Percentiles rank a stretch among this genome's conserved stretches.
These are phyloP conservation scores for Davidsoniella neocaledoniae DNA, from an alignment of 2,329 filamentous ascomycete species.

Conservation along the genomic window DNA sequence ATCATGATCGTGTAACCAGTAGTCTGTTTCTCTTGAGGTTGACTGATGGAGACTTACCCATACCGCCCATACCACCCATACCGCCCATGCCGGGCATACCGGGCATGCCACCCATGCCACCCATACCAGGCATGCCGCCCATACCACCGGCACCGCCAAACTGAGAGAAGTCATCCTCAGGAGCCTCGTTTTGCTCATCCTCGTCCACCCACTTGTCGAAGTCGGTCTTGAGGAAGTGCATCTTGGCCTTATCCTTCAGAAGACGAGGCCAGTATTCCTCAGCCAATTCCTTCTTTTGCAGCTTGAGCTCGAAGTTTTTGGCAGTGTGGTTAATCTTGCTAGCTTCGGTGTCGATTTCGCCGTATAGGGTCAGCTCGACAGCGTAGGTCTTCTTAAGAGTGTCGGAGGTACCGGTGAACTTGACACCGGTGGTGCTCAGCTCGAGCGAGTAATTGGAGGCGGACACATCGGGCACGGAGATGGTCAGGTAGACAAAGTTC, in stretches of 20 bases:
- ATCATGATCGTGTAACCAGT: not conserved
- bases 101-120: constrained; percentile 29
- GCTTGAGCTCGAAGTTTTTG: constrained; percentile 75
- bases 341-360: constrained; percentile 71
- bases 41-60: constrained; percentile 19
- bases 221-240: constrained; percentile 95
- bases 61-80: constrained; percentile 29
- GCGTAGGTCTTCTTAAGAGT: constrained; percentile 78
- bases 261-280: constrained; percentile 92
- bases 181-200: constrained; percentile 88
- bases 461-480: constrained; percentile 73
- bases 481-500: constrained; percentile 91
- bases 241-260: constrained; percentile 75
- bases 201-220: constrained; percentile 99
- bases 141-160: constrained; percentile 47
- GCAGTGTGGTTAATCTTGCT: constrained; percentile 78
- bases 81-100: constrained; percentile 42
- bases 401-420: constrained; percentile 67
- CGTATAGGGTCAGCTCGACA: constrained; percentile 74
- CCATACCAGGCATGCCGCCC: constrained; percentile 27
- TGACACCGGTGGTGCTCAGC: constrained; percentile 58
- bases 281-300: constrained; percentile 93
- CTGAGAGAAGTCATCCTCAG: constrained; percentile 63
- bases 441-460: constrained; percentile 64
- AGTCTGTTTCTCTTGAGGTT: not conserved